Evolutionary conservation across 257 asterid species (phyloP), one percentile per base, ranked within the genome.

Genomic region (Apocynum venetum): DNA sequence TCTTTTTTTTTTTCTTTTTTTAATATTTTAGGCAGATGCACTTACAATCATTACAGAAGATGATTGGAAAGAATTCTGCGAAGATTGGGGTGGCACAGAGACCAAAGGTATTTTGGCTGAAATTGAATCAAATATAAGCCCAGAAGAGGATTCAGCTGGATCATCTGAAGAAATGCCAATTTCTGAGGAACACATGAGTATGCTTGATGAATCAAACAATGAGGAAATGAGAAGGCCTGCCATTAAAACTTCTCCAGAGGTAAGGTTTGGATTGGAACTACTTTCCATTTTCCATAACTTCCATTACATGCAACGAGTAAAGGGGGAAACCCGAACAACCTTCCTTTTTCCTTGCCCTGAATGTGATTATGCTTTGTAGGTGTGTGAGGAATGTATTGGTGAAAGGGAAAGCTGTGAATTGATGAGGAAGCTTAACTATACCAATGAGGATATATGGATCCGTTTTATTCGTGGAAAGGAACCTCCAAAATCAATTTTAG

Each of bases 351-450:
- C 71, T 65, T 1, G 25, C 47, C n/a, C 36, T 43, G 48, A 44
- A 73, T 61, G 9, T 75, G 51, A 69, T n/a, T 46, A 17, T 15
- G 49, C 59, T 85, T 70, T 80, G 46, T 82, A 96, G 99, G 97
- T 91, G 74, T 96, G 99, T 80, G 97, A 93, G 83, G 97, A 93
- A 80, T 96, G 99, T 89, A 90, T 96, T 67, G 98, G 96, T 70
- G 98, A 96, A 83, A 87, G 93, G 85, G 92, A 92, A 84, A 91
- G 96, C 84, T 86, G 96, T 76, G 97, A 96, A 80, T 85, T 96
- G 87, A 82, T 90, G 94, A 92, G 82, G 89, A 96, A 93, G 84
- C 96, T 96, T 49, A 86, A 84, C 81, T 96, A 90, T 82, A 78
- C 89, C 83, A 89, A 93, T 78, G 98, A 93, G 89, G 96, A 96